phyloP scores from a whole-genome alignment of 305 asterid genomes.

The Fraxinus paxiana region DNA sequence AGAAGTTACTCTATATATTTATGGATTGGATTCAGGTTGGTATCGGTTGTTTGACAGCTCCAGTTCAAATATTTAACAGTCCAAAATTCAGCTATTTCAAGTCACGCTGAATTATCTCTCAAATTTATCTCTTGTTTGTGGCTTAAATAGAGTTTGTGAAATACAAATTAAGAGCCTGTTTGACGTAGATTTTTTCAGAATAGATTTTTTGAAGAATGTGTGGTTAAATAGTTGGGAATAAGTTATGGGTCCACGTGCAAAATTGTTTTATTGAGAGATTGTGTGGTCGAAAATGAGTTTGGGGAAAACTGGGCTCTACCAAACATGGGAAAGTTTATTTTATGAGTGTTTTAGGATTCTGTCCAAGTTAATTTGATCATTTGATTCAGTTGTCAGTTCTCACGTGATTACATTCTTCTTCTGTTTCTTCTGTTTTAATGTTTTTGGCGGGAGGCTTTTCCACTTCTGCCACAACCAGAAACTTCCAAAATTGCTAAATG shows the following conservation, averaged over 20 bases:
- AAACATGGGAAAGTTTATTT: not conserved
- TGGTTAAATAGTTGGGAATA: not conserved
- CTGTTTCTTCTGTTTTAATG: not conserved
- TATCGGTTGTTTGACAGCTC: not conserved
- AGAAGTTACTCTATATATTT: not conserved
- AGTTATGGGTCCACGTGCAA: not conserved
- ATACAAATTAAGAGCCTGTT: not conserved
- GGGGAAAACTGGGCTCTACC: not conserved
- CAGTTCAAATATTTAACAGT: not conserved
- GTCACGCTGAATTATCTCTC: not conserved
- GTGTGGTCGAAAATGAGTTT: not conserved
- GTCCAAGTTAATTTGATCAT: not conserved
- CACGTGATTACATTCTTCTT: not conserved
- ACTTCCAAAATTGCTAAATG: not conserved
- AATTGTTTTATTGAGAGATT: not conserved
- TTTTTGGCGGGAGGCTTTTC: not conserved
- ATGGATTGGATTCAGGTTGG: not conserved
- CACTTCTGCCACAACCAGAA: not conserved
- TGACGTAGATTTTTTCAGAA: not conserved
- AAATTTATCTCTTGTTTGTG: not conserved
- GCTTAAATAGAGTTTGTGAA: not conserved
- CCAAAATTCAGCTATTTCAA: not conserved
- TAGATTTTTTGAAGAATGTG: not conserved
- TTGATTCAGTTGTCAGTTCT: not conserved
- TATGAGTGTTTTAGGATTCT: not conserved